Conservation (phyloP, 306 rosid species). For the Parietaria judaica region DNA sequence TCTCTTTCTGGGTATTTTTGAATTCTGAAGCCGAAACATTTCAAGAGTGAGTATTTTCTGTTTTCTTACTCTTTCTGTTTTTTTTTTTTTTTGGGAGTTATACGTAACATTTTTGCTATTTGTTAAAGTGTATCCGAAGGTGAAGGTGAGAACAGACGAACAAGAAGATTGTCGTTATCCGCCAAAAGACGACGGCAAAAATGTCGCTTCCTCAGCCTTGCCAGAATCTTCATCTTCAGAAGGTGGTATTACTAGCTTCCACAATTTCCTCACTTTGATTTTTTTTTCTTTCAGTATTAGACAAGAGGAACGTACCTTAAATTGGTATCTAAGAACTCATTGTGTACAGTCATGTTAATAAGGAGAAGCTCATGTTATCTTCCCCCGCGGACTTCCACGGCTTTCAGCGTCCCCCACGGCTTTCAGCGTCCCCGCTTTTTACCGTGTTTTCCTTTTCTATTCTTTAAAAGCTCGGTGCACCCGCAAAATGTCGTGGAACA, state of each 20-base stretch:
- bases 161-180: slow-evolving; percentile 26
- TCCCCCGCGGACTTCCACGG: no score
- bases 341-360: no score
- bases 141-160: slow-evolving; percentile 34
- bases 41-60: slow-evolving; percentile 8
- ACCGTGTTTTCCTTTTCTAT: no score
- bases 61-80: neutral
- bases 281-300: no score
- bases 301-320: no score
- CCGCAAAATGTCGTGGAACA: no score
- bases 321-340: no score
- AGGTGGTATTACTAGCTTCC: slow-evolving; percentile 15
- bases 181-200: slow-evolving; percentile 17
- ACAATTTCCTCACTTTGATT: neutral
- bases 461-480: no score
- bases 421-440: no score
- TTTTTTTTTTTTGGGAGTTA: neutral
- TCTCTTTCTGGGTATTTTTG: neutral
- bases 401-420: no score
- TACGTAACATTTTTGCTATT: neutral
- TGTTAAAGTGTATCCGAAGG: slow-evolving; percentile 43
- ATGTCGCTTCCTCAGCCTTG: slow-evolving; percentile 9
- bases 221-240: slow-evolving; percentile 20
- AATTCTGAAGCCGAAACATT: neutral
- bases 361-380: no score